phyloP scores from a whole-genome alignment of 1,284 basidiomycete genomes.

The Cutaneotrichosporon cutaneum region DNA sequence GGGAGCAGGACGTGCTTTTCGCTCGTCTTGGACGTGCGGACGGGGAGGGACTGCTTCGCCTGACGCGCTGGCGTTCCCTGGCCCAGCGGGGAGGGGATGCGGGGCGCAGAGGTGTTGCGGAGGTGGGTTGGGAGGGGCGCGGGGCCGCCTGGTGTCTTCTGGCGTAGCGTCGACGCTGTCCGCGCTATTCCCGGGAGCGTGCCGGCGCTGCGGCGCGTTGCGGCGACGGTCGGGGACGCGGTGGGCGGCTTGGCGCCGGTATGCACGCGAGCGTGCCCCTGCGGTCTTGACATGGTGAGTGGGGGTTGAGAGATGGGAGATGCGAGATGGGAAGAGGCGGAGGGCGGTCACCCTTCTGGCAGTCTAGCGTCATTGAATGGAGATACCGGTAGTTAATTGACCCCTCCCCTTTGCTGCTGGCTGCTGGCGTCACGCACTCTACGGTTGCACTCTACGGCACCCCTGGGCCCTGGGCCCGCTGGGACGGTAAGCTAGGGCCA shows the following conservation, averaged over 20 bases:
- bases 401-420: no score
- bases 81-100: constrained; percentile 50
- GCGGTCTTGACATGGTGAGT: constrained; percentile 46
- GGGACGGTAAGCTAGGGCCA: no score
- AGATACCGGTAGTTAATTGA: neutral
- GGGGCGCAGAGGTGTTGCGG: constrained; percentile 45
- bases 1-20: constrained; percentile 90
- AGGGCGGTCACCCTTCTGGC: no score
- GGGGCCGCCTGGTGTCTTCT: constrained; percentile 28
- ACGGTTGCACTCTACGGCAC: neutral
- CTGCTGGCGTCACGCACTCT: no score
- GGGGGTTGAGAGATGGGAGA: neutral
- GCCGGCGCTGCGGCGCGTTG: constrained; percentile 42
- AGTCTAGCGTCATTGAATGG: neutral
- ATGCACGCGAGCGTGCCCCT: constrained; percentile 35
- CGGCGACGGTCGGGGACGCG: constrained; percentile 15
- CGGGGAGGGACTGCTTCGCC: constrained; percentile 56
- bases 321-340: neutral
- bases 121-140: constrained; percentile 49
- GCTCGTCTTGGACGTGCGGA: constrained; percentile 81
- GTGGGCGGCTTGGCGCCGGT: constrained; percentile 36
- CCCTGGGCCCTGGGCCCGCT: no score
- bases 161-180: constrained; percentile 50
- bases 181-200: constrained; percentile 43
- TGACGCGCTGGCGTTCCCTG: constrained; percentile 48